These are phyloP conservation scores for Neolentinus lepideus DNA, from an alignment of 1,284 basidiomycete genomes.

Conservation along the genomic window DNA sequence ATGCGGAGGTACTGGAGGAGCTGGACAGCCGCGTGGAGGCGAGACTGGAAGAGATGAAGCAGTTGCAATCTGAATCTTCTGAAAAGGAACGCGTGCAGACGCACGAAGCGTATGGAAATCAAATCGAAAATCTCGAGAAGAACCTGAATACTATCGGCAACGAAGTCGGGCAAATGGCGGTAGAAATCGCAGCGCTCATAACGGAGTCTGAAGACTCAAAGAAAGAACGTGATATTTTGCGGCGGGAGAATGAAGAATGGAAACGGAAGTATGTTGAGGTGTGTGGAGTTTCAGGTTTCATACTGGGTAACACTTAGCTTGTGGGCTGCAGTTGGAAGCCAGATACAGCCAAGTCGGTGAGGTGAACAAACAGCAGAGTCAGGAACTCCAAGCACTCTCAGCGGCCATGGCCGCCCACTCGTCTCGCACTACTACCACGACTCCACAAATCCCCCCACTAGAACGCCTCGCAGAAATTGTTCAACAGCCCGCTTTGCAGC, in stretches of 20 bases:
- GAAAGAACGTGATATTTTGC: not conserved
- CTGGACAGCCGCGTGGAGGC: not conserved
- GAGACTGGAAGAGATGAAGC: not conserved
- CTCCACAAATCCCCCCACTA: not conserved
- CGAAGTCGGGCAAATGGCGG: not conserved
- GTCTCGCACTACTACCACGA: not conserved
- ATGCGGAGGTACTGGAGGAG: not conserved
- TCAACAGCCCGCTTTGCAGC: not conserved
- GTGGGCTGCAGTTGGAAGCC: not conserved
- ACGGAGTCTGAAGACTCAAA: not conserved
- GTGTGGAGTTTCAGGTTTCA: not conserved
- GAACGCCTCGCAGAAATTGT: not conserved
- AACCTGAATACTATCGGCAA: not conserved
- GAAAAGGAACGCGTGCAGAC: not conserved
- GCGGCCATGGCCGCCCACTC: not conserved
- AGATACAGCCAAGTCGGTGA: not conserved
- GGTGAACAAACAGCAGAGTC: too few relatives aligned
- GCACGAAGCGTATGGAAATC: not conserved
- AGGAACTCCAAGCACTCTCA: too few relatives aligned
- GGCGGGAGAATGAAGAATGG: constrained; percentile 1
- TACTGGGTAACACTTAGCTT: not conserved
- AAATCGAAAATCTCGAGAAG: not conserved
- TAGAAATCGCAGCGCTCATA: not conserved
- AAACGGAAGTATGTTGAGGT: not conserved
- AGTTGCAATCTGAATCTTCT: not conserved